phyloP scores from a whole-genome alignment of 169 alveolate species.

The Sarcocystis neurona region DNA sequence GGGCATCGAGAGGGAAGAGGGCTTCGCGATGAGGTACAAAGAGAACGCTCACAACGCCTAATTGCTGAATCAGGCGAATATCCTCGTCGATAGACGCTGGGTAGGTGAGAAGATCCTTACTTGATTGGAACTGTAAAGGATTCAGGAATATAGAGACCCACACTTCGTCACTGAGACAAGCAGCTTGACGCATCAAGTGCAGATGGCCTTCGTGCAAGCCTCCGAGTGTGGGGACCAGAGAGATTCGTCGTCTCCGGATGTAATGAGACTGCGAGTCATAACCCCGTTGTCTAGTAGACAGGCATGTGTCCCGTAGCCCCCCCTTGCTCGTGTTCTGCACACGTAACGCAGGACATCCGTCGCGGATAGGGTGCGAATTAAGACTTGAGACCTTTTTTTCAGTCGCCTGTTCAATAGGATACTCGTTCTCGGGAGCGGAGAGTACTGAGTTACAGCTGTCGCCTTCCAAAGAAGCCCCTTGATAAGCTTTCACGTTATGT shows the following conservation, averaged over 20 bases:
- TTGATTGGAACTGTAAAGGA: constrained; percentile 44
- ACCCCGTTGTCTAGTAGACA: no score
- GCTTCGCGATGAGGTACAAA: neutral
- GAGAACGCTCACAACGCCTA: neutral
- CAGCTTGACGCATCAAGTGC: constrained; percentile 25
- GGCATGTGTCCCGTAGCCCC: no score
- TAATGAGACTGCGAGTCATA: neutral
- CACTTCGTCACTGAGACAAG: constrained; percentile 35
- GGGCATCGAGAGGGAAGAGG: constrained; percentile 19
- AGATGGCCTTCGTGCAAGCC: constrained; percentile 61
- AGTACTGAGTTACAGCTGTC: no score
- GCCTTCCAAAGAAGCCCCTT: no score
- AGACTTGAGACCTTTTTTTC: no score
- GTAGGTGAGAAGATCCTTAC: constrained; percentile 38
- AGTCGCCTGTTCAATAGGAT: no score
- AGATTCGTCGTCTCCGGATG: constrained; percentile 10
- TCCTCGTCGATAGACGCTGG: constrained; percentile 34
- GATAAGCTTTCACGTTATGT: no score
- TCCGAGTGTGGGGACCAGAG: constrained; percentile 51
- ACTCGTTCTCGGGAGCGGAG: no score
- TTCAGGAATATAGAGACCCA: constrained; percentile 52
- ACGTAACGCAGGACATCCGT: no score
- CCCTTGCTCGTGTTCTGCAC: no score
- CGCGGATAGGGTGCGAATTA: no score
- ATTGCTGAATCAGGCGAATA: neutral